Conservation (phyloP, 129 eudicot genomes). For the Pittosporum tobira region DNA sequence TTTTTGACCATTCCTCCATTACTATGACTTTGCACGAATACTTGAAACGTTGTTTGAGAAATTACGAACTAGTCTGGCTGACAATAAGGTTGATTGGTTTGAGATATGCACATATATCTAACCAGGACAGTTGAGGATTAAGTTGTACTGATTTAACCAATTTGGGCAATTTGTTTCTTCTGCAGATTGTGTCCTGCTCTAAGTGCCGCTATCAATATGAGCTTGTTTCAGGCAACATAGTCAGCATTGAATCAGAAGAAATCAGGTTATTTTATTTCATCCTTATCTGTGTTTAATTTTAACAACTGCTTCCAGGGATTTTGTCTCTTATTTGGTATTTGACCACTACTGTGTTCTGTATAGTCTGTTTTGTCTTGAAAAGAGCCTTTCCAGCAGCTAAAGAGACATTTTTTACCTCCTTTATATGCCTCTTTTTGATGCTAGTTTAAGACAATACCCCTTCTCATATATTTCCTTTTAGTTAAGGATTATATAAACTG, state of each 20-base stretch:
- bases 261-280: conserved; percentile 59
- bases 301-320: background rate
- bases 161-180: background rate
- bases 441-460: background rate
- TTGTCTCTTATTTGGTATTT: background rate
- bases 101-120: background rate
- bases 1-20: background rate
- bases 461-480: conserved; percentile 1
- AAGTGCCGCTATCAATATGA: conserved; percentile 92
- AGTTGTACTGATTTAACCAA: background rate
- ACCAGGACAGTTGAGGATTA: background rate
- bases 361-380: conserved; percentile 9
- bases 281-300: conserved; percentile 1
- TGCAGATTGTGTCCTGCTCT: conserved; percentile 85
- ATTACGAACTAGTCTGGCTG: background rate
- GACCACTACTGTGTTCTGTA: background rate
- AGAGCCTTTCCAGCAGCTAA: background rate
- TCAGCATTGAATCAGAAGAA: conserved; percentile 75
- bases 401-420: background rate
- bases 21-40: conserved; percentile 1
- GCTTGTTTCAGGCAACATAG: conserved; percentile 77
- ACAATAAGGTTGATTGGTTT: background rate
- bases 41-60: background rate
- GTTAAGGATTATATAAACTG: background rate
- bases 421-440: conserved; percentile 5